Evolutionary conservation across 768 basidiomycete species (phyloP), one percentile per base, ranked within the genome.

Genomic region (Mycena latifolia): DNA sequence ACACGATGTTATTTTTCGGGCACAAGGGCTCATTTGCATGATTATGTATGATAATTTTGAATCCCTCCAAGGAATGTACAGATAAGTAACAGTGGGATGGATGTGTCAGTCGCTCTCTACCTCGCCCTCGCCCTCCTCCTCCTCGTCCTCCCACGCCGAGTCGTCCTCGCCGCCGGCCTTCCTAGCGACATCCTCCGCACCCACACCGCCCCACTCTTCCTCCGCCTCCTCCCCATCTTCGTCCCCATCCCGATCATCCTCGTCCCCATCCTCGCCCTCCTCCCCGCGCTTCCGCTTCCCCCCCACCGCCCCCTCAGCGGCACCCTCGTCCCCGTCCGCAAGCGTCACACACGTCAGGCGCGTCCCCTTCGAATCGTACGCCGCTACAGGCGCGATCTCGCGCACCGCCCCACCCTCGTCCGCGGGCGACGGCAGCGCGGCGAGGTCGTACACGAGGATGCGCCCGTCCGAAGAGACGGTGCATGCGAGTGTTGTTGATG

Each of bases 391-490:
- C 22, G 78, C 73, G 24, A 93, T 80, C 46, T 84, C 76, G 20
- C 75, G 72, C 45, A 74, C 65, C 27, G 60, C 69, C 20, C 72
- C 43, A 39, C 55, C 27, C 18, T 51, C 12, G 2, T 70, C 66
- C 25, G 33, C 33, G 33, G 14, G 33, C 33, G 33, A 14, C 33
- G 88, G 84, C 5, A 92, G 71, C 8, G 77, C 72, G 2, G 85
- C 83, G 61, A 95, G 78, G 75, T 96, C 91, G 76, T 90, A 95
- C 22, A 96, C 73, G 67, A 89, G 86, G 61, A 96, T 86, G 63
- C 88, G 88, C 9, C 98, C 98, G 64, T 99, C 98, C 0, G 97
- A 98, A 0, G 96, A 98, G 18, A 88, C 89, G 3, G 95, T 92
- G 68, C 89, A 86, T 4, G 88, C 85, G 25, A 93, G 79, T 0